phyloP scores from a whole-genome alignment of 768 basidiomycete species.

The Peribolospora baueri region DNA sequence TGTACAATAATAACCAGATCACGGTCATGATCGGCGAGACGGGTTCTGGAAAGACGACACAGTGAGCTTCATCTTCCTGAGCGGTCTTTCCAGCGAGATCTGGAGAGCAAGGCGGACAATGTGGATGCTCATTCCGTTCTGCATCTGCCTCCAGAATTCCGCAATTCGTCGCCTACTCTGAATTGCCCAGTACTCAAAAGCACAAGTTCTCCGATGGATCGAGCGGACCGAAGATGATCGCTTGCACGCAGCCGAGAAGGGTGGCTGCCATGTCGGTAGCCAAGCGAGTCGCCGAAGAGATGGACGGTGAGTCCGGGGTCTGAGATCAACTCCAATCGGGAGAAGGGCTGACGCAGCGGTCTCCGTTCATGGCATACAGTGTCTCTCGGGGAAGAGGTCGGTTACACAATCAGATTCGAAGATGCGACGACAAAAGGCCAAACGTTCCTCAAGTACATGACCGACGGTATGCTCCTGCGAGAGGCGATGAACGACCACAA shows the following conservation, averaged over 20 bases:
- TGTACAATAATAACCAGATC: constrained; percentile 42
- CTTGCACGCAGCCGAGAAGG: constrained; percentile 87
- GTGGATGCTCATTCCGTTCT: not conserved
- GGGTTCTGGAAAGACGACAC: constrained; percentile 85
- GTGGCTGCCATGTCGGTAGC: constrained; percentile 97
- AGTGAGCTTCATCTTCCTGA: constrained; percentile 29
- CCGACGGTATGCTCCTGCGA: constrained; percentile 65
- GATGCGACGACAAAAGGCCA: constrained; percentile 75
- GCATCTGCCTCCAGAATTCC: constrained; percentile 44
- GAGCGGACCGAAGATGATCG: constrained; percentile 57
- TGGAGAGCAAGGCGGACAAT: not conserved
- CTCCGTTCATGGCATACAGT: constrained; percentile 27
- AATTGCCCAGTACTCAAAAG: constrained; percentile 40
- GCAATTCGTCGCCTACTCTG: constrained; percentile 83
- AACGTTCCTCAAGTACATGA: constrained; percentile 98
- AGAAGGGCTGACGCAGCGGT: not conserved
- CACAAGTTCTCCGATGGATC: too few relatives aligned
- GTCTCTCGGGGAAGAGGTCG: constrained; percentile 75
- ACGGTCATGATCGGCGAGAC: constrained; percentile 80
- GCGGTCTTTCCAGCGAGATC: not conserved
- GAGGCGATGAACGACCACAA: constrained; percentile 82
- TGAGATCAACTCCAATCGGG: not conserved
- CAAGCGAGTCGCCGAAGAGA: constrained; percentile 93
- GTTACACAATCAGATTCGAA: constrained; percentile 95
- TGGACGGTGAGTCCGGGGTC: constrained; percentile 49